These are phyloP conservation scores for Bisporella sp. DNA, from an alignment of 2,329 filamentous ascomycete species.

Conservation along the genomic window DNA sequence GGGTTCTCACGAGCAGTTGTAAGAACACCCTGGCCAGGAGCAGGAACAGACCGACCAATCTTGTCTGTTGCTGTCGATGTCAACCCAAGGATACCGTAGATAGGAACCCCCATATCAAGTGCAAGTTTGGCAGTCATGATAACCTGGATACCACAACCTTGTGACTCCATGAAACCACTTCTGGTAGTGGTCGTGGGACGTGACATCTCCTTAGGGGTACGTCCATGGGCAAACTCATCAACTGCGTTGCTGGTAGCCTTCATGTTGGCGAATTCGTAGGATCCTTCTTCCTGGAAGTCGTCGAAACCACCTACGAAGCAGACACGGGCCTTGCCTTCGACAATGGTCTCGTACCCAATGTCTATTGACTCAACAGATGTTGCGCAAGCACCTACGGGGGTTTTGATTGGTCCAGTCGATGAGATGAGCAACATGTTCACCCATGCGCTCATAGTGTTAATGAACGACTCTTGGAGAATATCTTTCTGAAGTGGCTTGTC, in stretches of 20 bases:
- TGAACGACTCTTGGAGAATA: slow-evolving; percentile 98
- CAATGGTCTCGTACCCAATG: slow-evolving; percentile 96
- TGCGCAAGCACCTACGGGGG: slow-evolving; percentile 93
- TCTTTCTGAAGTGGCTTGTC: slow-evolving; percentile 98
- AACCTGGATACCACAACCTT: slow-evolving; percentile 95
- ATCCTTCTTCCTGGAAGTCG: slow-evolving; percentile 98
- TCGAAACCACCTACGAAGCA: slow-evolving; percentile 98
- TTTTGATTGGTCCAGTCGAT: slow-evolving; percentile 97
- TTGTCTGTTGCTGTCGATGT: slow-evolving; percentile 98
- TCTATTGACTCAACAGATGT: slow-evolving; percentile 96
- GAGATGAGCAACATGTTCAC: slow-evolving; percentile 98
- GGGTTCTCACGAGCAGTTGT: slow-evolving; percentile 88
- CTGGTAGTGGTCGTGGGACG: slow-evolving; percentile 93
- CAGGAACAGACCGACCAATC: slow-evolving; percentile 95
- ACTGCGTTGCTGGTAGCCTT: slow-evolving; percentile 98
- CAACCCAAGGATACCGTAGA: slow-evolving; percentile 88
- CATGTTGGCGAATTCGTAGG: slow-evolving; percentile 99
- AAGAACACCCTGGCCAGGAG: slow-evolving; percentile 92
- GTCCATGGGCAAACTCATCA: slow-evolving; percentile 90
- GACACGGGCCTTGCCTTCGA: slow-evolving; percentile 94
- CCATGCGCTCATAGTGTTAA: slow-evolving; percentile 99
- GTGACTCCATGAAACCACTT: slow-evolving; percentile 98
- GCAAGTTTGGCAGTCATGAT: slow-evolving; percentile 97
- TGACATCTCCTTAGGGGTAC: slow-evolving; percentile 96
- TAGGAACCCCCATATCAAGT: slow-evolving; percentile 96